A percentile compares a stretch with the other conserved stretches of the same genome.
phyloP scores from a whole-genome alignment of 768 basidiomycete genomes.

The Gloeopeniophorella convolvens region DNA sequence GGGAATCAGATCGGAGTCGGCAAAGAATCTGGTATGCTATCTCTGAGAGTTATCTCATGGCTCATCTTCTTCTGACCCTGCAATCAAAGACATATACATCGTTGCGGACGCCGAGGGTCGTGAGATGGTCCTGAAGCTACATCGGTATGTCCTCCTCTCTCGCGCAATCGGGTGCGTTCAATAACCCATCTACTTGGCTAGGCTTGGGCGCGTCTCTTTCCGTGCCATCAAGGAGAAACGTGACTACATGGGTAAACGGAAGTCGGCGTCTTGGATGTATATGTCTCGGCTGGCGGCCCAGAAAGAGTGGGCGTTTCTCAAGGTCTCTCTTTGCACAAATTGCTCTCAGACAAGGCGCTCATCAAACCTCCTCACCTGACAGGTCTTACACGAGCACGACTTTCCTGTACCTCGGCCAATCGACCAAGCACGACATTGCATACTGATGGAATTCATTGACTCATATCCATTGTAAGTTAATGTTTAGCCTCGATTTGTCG shows the following conservation, averaged over 20 bases:
- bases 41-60: background rate
- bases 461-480: constrained; percentile 84
- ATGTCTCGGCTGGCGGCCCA: constrained; percentile 94
- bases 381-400: constrained; percentile 87
- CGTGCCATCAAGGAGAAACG: constrained; percentile 94
- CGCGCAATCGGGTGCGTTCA: background rate
- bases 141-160: constrained; percentile 51
- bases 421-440: constrained; percentile 91
- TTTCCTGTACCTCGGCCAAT: constrained; percentile 93
- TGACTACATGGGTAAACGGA: constrained; percentile 93
- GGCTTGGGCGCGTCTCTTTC: constrained; percentile 96
- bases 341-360: background rate
- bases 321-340: constrained; percentile 41
- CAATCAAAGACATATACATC: constrained; percentile 69
- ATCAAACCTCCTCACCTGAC: background rate
- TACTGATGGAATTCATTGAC: constrained; percentile 95
- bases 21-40: constrained; percentile 83
- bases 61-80: background rate
- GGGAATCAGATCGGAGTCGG: constrained; percentile 98
- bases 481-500: constrained; percentile 2
- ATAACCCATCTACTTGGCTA: constrained; percentile 29
- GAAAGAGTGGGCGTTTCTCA: constrained; percentile 99
- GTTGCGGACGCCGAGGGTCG: constrained; percentile 81
- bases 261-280: constrained; percentile 99
- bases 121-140: constrained; percentile 88